phyloP scores from a whole-genome alignment of 345 rosid genomes.

The Syzygium oleosum region DNA sequence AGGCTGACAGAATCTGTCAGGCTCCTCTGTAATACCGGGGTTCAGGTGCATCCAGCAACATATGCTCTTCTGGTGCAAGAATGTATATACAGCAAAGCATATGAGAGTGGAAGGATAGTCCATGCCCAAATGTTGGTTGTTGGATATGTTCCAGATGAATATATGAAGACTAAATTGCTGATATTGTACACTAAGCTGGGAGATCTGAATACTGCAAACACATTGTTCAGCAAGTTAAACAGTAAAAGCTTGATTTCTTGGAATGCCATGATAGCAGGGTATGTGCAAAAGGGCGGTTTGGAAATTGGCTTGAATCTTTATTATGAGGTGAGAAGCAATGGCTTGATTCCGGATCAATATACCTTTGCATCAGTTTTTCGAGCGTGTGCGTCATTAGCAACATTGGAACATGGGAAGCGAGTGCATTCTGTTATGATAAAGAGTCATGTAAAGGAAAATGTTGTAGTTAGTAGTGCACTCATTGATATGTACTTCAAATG shows the following conservation, averaged over 20 bases:
- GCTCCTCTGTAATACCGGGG: constrained; percentile 30
- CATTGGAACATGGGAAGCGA: constrained; percentile 49
- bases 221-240: constrained; percentile 23
- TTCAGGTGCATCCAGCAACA: constrained; percentile 24
- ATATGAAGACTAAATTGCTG: constrained; percentile 46
- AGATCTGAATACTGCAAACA: constrained; percentile 30
- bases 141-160: constrained; percentile 38
- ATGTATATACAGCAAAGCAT: constrained; percentile 41
- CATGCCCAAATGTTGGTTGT: constrained; percentile 63
- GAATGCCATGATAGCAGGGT: constrained; percentile 54
- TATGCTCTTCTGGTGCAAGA: constrained; percentile 61
- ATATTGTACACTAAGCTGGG: constrained; percentile 53
- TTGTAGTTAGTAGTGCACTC: constrained; percentile 53
- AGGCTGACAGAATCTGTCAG: constrained; percentile 62
- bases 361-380: constrained; percentile 72
- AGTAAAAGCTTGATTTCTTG: constrained; percentile 30
- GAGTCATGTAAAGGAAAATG: constrained; percentile 30
- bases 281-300: constrained; percentile 44
- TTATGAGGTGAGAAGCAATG: constrained; percentile 35
- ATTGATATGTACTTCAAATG: constrained; percentile 77
- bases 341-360: constrained; percentile 45
- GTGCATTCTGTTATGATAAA: constrained; percentile 52
- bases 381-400: constrained; percentile 54
- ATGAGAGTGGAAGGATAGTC: constrained; percentile 37
- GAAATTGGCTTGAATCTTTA: constrained; percentile 33